These are phyloP conservation scores for Paramicrosporidium saccamoebae DNA, from an alignment of 371 early-diverging fungal species.

Conservation along the genomic window DNA sequence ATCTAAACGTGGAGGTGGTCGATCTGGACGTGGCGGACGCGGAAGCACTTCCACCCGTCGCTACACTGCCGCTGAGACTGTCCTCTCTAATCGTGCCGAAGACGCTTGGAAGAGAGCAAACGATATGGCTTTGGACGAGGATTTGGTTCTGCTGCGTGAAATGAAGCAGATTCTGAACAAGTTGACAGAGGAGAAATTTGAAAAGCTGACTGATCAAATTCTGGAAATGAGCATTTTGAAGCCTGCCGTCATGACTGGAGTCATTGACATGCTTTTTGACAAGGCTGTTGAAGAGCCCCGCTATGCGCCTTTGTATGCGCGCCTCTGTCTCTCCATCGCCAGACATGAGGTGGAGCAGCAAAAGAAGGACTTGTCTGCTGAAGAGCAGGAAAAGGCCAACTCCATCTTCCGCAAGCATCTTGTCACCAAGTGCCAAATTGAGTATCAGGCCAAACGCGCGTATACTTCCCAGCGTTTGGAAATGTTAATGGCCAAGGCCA, in stretches of 20 bases:
- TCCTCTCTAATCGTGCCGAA: too few relatives aligned
- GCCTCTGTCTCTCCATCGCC: too few relatives aligned
- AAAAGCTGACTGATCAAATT: slow-evolving; percentile 41
- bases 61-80: slow-evolving; percentile 6
- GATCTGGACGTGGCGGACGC: slow-evolving; percentile 19
- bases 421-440: slow-evolving; percentile 57
- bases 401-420: slow-evolving; percentile 48
- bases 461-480: slow-evolving; percentile 21
- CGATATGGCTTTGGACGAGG: slow-evolving; percentile 15
- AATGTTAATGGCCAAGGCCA: slow-evolving; percentile 6
- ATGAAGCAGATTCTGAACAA: slow-evolving; percentile 68
- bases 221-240: slow-evolving; percentile 31
- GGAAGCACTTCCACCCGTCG: slow-evolving; percentile 9
- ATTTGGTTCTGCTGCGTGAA: slow-evolving; percentile 30
- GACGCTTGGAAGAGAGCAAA: slow-evolving; percentile 5
- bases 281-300: slow-evolving; percentile 76
- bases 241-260: slow-evolving; percentile 22
- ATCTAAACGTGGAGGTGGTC: too few relatives aligned
- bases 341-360: too few relatives aligned
- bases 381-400: slow-evolving; percentile 13
- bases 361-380: slow-evolving; percentile 13
- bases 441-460: slow-evolving; percentile 55
- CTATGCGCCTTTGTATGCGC: slow-evolving; percentile 63
- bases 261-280: slow-evolving; percentile 53
- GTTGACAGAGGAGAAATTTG: slow-evolving; percentile 74